Base-by-base conservation (phyloP, 495 filamentous ascomycete genomes). In the Diplogelasinospora grovesii region DNA sequence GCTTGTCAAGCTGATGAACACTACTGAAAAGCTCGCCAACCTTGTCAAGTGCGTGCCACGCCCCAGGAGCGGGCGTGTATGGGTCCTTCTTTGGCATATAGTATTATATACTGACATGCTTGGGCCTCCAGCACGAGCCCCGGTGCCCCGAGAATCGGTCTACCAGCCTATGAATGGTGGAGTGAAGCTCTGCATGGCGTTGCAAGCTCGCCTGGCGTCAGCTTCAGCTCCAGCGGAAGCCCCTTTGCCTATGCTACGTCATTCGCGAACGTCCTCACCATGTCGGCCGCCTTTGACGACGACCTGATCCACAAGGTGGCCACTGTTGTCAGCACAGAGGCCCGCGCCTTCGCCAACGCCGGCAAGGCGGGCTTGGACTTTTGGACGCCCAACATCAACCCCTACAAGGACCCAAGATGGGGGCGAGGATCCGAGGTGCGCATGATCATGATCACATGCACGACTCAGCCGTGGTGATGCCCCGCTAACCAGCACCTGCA, bases 341-440 rank as follows among this genome's bases (percentile, higher is more conserved):
- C 73, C n/a, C 64, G 81, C 15, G 79, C 79, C 3, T 83, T 78
- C 50, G 77, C 67, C 57, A 85, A 85, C 43, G 71, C 48, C n/a
- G 72, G 71, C 8, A 54, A 69, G 15, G 69, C 67, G 22, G 75
- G 77, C 0, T 57, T 84, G 5, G 74, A 83, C 46, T 75, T 64
- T 40, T 34, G 38, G 36, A 33, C 26, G 11, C 40, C 14, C 9
- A 38, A 15, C 22, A 19, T 41, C 21, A 32, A 40, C 18, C 41
- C 35, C 37, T 65, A 19, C 62, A 58, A 59, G 25, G 66, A 69
- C 38, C 68, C 70, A 5, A 48, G 62, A 32, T 65, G 69, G 60
- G 67, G 67, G 3, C 39, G 67, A 15, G 52, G 52, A 6, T 23
- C 26, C 10, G 50, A 53, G 43, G 48, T 50, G 5, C 14, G n/a